These are phyloP conservation scores for Neodidymelliopsis sp. DNA, from an alignment of 2,329 filamentous ascomycete genomes.

Conservation along the genomic window DNA sequence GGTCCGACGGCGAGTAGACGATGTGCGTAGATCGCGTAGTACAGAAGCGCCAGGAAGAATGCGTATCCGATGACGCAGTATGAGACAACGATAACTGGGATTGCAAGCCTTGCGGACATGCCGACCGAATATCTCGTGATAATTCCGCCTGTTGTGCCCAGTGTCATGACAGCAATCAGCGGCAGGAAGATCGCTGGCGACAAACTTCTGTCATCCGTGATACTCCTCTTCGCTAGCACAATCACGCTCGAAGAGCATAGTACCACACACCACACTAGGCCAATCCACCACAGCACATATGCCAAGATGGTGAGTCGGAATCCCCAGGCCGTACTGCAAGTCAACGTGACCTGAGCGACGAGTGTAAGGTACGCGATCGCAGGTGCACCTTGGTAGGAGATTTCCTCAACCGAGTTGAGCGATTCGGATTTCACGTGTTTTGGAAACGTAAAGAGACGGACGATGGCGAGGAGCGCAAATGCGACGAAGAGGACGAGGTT, in stretches of 20 bases:
- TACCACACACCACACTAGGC: slow-evolving; percentile 27
- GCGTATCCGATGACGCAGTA: slow-evolving; percentile 28
- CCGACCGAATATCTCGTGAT: slow-evolving; percentile 21
- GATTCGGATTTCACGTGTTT: slow-evolving; percentile 33
- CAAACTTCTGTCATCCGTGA: slow-evolving; percentile 18
- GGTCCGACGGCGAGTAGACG: slow-evolving; percentile 25
- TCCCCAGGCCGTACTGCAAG: slow-evolving; percentile 69
- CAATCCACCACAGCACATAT: slow-evolving; percentile 33
- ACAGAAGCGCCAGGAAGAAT: slow-evolving; percentile 25
- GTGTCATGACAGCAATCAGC: slow-evolving; percentile 26
- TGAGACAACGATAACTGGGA: slow-evolving; percentile 27
- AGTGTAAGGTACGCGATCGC: slow-evolving; percentile 67
- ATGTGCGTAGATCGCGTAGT: slow-evolving; percentile 24
- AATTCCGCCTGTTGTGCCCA: slow-evolving; percentile 25
- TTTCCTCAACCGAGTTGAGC: slow-evolving; percentile 69
- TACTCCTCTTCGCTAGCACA: slow-evolving; percentile 20
- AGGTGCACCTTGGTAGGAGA: slow-evolving; percentile 68
- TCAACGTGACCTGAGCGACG: slow-evolving; percentile 68
- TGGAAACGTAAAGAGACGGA: slow-evolving; percentile 11
- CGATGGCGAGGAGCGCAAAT: slow-evolving; percentile 20
- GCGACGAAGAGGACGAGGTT: slow-evolving; percentile 24
- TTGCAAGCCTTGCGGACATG: slow-evolving; percentile 20
- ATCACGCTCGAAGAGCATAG: slow-evolving; percentile 23
- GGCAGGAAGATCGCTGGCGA: slow-evolving; percentile 27
- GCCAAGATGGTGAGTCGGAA: slow-evolving; percentile 68